Evolutionary conservation across 805 yeast species (phyloP), one percentile per base, ranked within the genome.

Genomic region (Candida multigemmis): DNA sequence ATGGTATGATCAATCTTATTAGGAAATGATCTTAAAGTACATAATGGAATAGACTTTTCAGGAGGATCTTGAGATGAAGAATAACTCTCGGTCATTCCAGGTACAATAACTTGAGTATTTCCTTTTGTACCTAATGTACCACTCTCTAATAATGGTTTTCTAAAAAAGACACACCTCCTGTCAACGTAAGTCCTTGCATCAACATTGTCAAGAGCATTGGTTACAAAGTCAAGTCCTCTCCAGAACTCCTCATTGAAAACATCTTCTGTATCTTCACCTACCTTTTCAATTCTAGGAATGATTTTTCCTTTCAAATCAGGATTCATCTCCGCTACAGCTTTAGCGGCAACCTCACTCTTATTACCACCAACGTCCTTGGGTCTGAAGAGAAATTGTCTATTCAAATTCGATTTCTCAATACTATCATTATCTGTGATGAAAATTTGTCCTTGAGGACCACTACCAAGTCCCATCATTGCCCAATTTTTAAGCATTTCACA

Each of bases 81-180:
- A 57, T 91, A 91, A 4, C 94, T 82, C 60, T 91, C 99, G 2
- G 99, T 91, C 49, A 91, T 56, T 49, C 75, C 71, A 40, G 99
- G 99, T 46, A 87, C 76, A 27, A 91, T 79, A 23, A 91, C 96
- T 65, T 91, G 99, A 12, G 95, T 89, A 53, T 91, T 91, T 55
- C 98, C 97, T 61, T 91, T 91, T 12, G 98, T 89, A 40, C 99
- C 99, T 42, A 91, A 70, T 21, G 99, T 91, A 34, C 99, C 99
- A 7, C 94, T 81, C 62, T 91, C 99, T 35, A 91, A 68, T 42
- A 91, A 68, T 12, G 98, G 84, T 56, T 86, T 87, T 46, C 75
- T 73, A 71, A 71, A 91, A 51, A 86, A 86, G 23, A 91, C 85
- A 65, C 98, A 91, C 48, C 96, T 83, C 52, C 95, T 79, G 54